These are phyloP conservation scores for Gaeumannomyces tritici DNA, from an alignment of 2,329 filamentous ascomycete genomes.

Conservation along the genomic window DNA sequence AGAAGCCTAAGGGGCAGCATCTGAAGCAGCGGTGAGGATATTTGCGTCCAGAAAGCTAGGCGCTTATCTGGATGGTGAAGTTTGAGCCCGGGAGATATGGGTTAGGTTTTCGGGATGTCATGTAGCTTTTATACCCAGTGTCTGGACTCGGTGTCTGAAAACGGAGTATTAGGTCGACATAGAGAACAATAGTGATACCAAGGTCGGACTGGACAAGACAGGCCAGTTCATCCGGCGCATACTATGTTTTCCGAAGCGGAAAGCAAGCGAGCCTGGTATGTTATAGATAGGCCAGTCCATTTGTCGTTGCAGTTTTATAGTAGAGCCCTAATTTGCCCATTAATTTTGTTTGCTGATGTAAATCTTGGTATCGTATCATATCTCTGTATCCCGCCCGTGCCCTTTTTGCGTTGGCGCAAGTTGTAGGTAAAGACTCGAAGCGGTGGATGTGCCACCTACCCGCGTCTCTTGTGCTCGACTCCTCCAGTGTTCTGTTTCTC, in stretches of 20 bases:
- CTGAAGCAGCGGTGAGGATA: slow-evolving; percentile 19
- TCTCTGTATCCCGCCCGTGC: too few species aligned
- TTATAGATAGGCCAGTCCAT: neutral
- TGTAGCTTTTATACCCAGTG: neutral
- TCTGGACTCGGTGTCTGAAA: too few species aligned
- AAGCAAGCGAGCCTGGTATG: neutral
- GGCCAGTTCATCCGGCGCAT: neutral
- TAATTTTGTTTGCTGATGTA: too few species aligned
- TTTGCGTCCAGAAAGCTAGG: neutral
- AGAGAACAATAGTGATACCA: neutral
- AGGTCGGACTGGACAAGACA: neutral
- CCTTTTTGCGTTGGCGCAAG: too few species aligned
- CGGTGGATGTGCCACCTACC: neutral
- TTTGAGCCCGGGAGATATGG: neutral
- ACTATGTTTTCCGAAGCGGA: too few species aligned
- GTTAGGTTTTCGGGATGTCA: neutral
- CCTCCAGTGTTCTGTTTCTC: neutral
- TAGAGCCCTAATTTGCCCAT: too few species aligned
- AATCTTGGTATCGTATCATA: too few species aligned
- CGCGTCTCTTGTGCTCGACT: too few species aligned
- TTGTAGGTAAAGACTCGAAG: too few species aligned
- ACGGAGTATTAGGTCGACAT: neutral
- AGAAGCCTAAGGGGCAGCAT: slow-evolving; percentile 22
- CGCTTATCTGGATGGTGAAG: neutral
- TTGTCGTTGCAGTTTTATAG: too few species aligned